Conservation (phyloP, 2,329 filamentous ascomycete species). For the Drechslerella dactyloides region DNA sequence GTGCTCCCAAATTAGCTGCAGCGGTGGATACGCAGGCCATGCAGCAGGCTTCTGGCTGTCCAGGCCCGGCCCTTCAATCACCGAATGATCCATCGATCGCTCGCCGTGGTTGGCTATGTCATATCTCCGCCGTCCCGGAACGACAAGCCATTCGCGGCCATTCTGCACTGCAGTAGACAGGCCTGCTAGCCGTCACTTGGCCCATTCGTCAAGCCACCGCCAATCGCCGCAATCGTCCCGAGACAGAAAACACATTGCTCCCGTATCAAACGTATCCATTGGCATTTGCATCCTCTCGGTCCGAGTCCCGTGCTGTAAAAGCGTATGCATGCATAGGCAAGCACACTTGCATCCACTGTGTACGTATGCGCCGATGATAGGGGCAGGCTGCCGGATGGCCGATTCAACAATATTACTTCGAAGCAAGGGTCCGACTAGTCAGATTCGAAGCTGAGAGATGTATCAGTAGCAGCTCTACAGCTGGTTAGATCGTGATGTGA, state of each 20-base stretch:
- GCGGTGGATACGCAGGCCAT: background rate
- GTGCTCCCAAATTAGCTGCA: conserved; percentile 1
- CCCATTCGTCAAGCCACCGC: background rate
- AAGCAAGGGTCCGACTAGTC: too few species aligned
- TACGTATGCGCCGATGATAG: too few species aligned
- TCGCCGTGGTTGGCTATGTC: conserved; percentile 7
- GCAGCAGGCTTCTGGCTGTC: background rate
- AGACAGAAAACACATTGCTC: background rate
- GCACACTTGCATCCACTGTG: too few species aligned
- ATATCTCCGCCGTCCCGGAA: conserved; percentile 8
- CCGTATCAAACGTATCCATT: background rate
- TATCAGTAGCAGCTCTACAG: too few species aligned
- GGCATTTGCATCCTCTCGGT: background rate
- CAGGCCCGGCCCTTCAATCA: background rate
- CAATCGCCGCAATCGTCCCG: background rate
- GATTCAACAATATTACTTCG: too few species aligned
- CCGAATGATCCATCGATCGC: background rate
- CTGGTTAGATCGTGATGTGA: too few species aligned
- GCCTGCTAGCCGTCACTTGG: background rate
- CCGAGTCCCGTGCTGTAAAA: too few species aligned
- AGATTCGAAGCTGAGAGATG: too few species aligned
- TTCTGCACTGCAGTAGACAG: background rate
- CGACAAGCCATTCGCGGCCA: conserved; percentile 7
- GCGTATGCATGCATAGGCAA: too few species aligned
- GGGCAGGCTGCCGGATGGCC: too few species aligned